These are phyloP conservation scores for Picea sitchensis DNA, from an alignment of 75 land plant genomes.

Conservation along the genomic window DNA sequence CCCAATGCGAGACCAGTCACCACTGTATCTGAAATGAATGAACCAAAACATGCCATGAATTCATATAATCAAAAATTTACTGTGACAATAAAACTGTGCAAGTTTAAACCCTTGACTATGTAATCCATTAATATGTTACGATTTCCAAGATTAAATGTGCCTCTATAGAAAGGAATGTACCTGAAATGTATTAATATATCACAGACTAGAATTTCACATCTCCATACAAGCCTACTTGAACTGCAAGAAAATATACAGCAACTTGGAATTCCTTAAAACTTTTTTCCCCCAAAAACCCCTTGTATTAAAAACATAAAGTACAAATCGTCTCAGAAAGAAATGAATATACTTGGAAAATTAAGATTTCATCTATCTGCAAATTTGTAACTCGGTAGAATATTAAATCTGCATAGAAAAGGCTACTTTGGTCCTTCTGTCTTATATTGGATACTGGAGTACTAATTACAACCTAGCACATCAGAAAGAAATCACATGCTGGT, in stretches of 20 bases:
- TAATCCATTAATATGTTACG: not conserved
- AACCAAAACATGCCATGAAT: not conserved
- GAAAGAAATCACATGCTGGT: not conserved
- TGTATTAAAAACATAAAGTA: not conserved
- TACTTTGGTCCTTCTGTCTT: not conserved
- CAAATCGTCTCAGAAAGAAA: not conserved
- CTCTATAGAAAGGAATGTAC: not conserved
- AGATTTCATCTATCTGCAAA: not conserved
- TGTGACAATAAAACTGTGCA: not conserved
- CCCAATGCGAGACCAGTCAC: conserved; percentile 94
- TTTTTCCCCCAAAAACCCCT: not conserved
- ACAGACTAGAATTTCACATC: not conserved
- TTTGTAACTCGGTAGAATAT: not conserved
- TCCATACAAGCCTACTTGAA: not conserved
- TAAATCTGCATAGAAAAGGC: not conserved
- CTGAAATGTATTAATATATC: not conserved
- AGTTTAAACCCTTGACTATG: not conserved
- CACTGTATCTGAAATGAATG: conserved; percentile 64
- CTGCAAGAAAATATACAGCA: not conserved
- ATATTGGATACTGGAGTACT: not conserved
- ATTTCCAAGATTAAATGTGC: not conserved
- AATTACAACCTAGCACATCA: not conserved
- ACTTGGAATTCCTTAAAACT: not conserved
- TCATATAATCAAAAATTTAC: not conserved
- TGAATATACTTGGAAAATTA: not conserved